Evolutionary conservation across 139 green algal species (phyloP), one percentile per base, ranked within the genome.

Genomic region (Nannochloris sp.): DNA sequence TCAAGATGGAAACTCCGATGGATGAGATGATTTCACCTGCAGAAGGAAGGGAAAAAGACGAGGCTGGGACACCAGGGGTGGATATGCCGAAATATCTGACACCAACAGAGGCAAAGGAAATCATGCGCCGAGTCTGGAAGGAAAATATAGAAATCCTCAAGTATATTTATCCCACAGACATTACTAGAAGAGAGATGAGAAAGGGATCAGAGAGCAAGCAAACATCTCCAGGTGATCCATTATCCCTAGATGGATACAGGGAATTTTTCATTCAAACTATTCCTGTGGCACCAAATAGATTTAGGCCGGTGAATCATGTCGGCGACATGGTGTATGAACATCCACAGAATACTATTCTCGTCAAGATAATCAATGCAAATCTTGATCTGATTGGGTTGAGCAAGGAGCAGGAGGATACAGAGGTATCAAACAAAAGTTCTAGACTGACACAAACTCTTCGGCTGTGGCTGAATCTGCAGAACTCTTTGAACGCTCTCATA

Each of bases 191-290:
- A 31, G 30, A 75, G 40, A 61, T 62, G 23, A 65, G 50, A 17
- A 67, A 61, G 9, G 43, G 59, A 48, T 45, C 17, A 45, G 33
- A 33, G 28, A 26, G 58, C 4, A n/a, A 13, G 1, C 17, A 12
- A 48, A 50, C 23, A 16, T 48, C 49, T 9, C 63, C 40, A 2
- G 57, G 56, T 11, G n/a, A 49, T 17, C 37, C 12, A 2, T 23
- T 28, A 13, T 23, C 61, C 65, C 55, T 55, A 10, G 53, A 63
- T n/a, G 67, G 68, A 40, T 87, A 85, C 74, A 51, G 63, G 8
- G 80, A 88, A 72, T 97, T 97, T 68, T 99, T 99, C 72, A 44
- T 97, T 45, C 65, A 84, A 11, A 73, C 74, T 1, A 51, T 98
- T 25, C 73, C 89, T 3, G 92, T 98, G 50, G 57, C 91, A 2